These are phyloP conservation scores for Hydnum rufescens DNA, from an alignment of 768 basidiomycete genomes.

Conservation along the genomic window DNA sequence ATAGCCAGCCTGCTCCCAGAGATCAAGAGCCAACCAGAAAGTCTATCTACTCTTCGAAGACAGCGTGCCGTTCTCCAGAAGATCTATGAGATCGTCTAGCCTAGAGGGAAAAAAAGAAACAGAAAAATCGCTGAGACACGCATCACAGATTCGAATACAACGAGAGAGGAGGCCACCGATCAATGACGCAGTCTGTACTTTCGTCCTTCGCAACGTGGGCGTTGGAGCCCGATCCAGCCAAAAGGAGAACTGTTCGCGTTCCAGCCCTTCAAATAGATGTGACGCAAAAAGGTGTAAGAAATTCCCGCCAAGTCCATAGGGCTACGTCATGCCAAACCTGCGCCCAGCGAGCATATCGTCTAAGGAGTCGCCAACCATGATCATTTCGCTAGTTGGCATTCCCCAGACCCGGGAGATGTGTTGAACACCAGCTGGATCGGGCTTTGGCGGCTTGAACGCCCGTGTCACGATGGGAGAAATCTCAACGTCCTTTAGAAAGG, in stretches of 20 bases:
- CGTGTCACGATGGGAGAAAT: background rate
- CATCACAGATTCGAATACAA: background rate
- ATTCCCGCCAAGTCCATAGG: too few species aligned
- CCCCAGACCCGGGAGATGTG: background rate
- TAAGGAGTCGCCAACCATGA: background rate
- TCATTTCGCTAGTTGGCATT: background rate
- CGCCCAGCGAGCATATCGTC: background rate
- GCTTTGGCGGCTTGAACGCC: background rate
- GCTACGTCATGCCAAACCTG: too few species aligned
- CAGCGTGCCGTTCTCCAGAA: slow-evolving; percentile 1
- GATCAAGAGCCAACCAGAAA: too few species aligned
- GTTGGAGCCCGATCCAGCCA: background rate
- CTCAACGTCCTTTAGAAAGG: background rate
- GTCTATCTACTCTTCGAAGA: too few species aligned
- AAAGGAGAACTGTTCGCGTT: background rate
- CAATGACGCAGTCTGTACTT: background rate
- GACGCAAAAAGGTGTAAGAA: too few species aligned
- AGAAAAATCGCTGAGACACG: too few species aligned
- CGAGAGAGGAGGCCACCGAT: background rate
- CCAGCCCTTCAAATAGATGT: too few species aligned
- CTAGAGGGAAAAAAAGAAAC: background rate
- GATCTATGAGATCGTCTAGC: background rate
- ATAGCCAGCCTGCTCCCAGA: too few species aligned
- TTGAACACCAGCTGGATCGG: background rate
- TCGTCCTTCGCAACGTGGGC: background rate